Base-by-base conservation (phyloP, 202 grass and related monocot genomes). In the Saccharum hybrid region DNA sequence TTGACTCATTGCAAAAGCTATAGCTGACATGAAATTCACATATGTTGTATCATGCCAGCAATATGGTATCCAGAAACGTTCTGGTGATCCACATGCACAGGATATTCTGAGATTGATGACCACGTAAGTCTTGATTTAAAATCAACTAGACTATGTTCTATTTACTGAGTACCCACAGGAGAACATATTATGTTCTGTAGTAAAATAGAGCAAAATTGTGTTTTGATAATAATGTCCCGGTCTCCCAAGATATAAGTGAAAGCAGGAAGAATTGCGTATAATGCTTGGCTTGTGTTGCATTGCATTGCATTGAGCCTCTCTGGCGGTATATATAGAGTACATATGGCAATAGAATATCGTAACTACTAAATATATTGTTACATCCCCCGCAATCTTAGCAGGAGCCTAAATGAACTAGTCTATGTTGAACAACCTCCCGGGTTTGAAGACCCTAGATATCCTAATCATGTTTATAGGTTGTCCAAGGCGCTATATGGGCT, bases 1-100 rank as follows among this genome's bases (percentile, higher is more conserved):
- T 82, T 88, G 81, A 80, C 89, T 66, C 79, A 96, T 86, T 98
- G 93, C 81, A 90, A 98, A n/a, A 89, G 96, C 90, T 85, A 82
- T 95, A 83, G 90, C 90, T 83, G 96, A 98, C 75, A 95, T 98
- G 92, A 98, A 98, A 89, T 98, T 98, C 84, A 98, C 96, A 57
- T 98, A 95, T 63, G 93, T 98, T 75, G 91, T 98, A 30, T 95
- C 96, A 43, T 98, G 96, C 83, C 96, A 98, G 48, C 85, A 93
- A 85, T 98, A 98, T 15, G 96, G 93, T 78, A 90, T 93, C 76
- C 89, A 98, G 77, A 98, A 98, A 81, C 89, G 93, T 45, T 90
- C 82, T 81, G 78, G 87, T 23, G 91, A 98, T 88, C 19, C 8
- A 38, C 91, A 19, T 71, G 96, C 96, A 62, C 96, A 98, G 67